Base-by-base conservation (phyloP, 2,329 filamentous ascomycete species). In the Raffaelea deltoideospora region DNA sequence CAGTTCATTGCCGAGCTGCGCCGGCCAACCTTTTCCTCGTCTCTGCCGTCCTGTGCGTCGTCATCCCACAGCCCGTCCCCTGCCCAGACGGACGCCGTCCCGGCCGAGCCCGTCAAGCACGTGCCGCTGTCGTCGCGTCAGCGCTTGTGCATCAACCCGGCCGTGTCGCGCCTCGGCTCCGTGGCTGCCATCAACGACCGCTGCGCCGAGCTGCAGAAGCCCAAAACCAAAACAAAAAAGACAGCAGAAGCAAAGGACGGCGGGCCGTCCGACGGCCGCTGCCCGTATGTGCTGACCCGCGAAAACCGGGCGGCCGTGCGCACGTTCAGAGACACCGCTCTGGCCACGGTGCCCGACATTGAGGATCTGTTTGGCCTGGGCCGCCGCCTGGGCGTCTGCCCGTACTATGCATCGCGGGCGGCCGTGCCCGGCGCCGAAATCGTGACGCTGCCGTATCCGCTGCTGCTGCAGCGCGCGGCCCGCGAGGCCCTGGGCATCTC, bases 331-430 rank as follows among this genome's bases (percentile, higher is more conserved):
- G 88, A 96, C 50, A 75, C 82, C 45, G 72, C 82, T 1, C 61
- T 96, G 26, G 86, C 90, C 1, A 85, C 73, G 1, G 70, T 98
- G 8, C 79, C 83, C 3, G 90, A 98, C 50, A 96, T 98, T 38
- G 90, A 98, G 54, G 90, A 98, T 48, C 65, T 96, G 28, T 78
- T 79, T 17, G 63, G 65, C 13, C 62, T 96, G 2, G 90, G 90
- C 4, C 82, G 78, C 48, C 72, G 77, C 34, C 64, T 95, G 23
- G 73, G 77, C 0, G 71, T 96, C 5, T 98, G 90, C 52, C 88
- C 90, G 0, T 98, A 98, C 54, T 98, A 98, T 56, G 87, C 88
- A n/a, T 88, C 88, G 0, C 71, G 90, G 34, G 70, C 80, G 3
- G 81, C 83, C 0, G 77, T 93, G n/a, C 75, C 78, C 15, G 72